Evolutionary conservation across 352 stramenopile genomes (phyloP), one percentile per base, ranked within the genome.

Genomic region (Phytophthora pluvialis): DNA sequence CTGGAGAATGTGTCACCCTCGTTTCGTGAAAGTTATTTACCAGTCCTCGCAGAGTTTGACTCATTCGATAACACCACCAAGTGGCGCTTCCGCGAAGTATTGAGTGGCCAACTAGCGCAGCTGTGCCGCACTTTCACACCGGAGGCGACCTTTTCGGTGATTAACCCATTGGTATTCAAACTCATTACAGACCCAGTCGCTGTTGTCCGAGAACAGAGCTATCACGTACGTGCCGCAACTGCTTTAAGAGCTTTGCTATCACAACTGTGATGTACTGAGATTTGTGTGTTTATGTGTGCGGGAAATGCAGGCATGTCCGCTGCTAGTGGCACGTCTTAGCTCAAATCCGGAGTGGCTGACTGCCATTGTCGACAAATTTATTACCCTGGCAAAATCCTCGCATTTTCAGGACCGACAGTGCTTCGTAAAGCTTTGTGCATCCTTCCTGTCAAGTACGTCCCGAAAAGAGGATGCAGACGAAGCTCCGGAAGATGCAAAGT

Each of bases 11-110:
- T 97, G 1, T 84, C 81, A 6, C 77, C 83, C 2, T 78, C 75
- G 1, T 86, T 86, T 70, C 86, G 91, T 50, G 79, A 93, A 58
- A 88, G 75, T 36, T 96, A 94, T 67, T 58, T 97, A 43, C 73
- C 84, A 5, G 78, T 97, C 42, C 72, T 97, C 1, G 70, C 70
- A 8, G 80, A 89, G 54, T 86, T 92, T 35, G 68, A 89, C 26
- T 79, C 83, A 12, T 74, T 80, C 35, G 80, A 90, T 18, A 75
- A 90, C 43, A 73, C 64, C n/a, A 93, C 86, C 38, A 96, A 96
- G 48, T 97, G 90, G 90, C 79, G 90, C 7, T 86, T 93, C 32
- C 83, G 90, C 5, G 76, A 91, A 58, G 73, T 92, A 12, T 21
- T 97, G 40, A 92, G 86, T 59, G 53, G 74, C 2, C 90, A 97